Evolutionary conservation across 164 flowering plant genomes (phyloP).

Genomic region (Liriodendron chinense): DNA sequence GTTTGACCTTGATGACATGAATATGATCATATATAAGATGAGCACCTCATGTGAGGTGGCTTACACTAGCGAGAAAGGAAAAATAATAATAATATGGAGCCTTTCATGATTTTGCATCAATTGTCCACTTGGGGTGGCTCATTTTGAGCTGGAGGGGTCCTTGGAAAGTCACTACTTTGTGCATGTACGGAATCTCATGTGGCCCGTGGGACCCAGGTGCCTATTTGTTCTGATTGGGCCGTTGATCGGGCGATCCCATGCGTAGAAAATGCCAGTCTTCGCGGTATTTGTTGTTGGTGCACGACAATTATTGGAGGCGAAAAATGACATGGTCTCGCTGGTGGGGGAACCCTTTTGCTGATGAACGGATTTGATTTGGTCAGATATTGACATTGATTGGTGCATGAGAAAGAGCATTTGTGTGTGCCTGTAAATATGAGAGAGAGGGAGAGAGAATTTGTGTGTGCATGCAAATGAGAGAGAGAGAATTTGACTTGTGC

Average conservation of each 20-base stretch:
- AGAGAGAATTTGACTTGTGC: no score
- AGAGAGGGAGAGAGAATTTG: no score
- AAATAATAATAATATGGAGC: conserved; percentile 26
- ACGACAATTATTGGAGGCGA: conserved; percentile 25
- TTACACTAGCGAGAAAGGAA: conserved; percentile 46
- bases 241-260: conserved; percentile 9
- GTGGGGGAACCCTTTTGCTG: conserved; percentile 24
- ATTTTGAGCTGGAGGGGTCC: conserved; percentile 4
- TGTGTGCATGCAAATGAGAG: no score
- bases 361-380: conserved; percentile 8
- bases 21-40: conserved; percentile 20
- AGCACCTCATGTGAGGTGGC: conserved; percentile 33
- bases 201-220: neutral
- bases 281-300: conserved; percentile 1
- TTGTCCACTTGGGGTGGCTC: conserved; percentile 23
- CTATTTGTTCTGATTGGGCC: conserved; percentile 18
- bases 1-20: conserved; percentile 49
- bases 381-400: no score
- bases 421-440: no score
- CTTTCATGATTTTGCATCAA: conserved; percentile 58
- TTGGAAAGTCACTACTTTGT: neutral
- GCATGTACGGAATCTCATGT: conserved; percentile 11
- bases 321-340: conserved; percentile 13
- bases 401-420: no score
- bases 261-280: conserved; percentile 11